Conservation (phyloP, 441 rosid genomes). For the Euphorbia celastroides region DNA sequence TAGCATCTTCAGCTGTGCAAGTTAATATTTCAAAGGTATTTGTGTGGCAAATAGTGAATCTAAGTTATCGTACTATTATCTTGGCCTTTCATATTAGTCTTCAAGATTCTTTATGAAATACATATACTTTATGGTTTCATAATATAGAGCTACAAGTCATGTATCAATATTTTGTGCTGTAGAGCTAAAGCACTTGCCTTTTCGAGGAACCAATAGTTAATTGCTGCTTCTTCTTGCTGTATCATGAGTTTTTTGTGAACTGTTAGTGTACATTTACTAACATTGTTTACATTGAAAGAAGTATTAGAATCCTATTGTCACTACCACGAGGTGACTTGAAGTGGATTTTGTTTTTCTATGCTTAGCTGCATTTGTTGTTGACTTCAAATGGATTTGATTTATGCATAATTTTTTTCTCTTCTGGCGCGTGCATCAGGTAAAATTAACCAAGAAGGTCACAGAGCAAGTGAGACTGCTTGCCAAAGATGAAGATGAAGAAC, state of each 20-base stretch:
- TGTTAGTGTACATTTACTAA: neutral
- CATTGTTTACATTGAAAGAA: neutral
- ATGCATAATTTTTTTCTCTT: conserved; percentile 1
- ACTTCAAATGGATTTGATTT: neutral
- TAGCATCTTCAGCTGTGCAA: conserved; percentile 5
- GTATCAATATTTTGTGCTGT: neutral
- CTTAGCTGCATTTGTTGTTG: conserved; percentile 6
- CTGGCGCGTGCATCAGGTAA: conserved; percentile 41
- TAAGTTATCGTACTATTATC: neutral
- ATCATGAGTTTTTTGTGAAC: neutral
- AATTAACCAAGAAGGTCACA: conserved; percentile 85
- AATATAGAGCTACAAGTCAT: neutral
- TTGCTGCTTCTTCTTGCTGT: neutral
- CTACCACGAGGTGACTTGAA: neutral
- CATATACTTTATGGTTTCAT: neutral
- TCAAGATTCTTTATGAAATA: neutral
- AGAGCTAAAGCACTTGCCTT: neutral
- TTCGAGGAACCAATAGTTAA: neutral
- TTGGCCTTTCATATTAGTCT: neutral
- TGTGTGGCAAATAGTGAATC: conserved; percentile 3
- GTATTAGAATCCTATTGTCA: neutral
- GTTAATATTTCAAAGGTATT: neutral
- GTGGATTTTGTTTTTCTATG: neutral
- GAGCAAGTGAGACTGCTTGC: conserved; percentile 95
- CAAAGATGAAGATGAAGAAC: conserved; percentile 90